Conservation (phyloP, 352 stramenopile genomes). For the Elongisporangium anandrum region DNA sequence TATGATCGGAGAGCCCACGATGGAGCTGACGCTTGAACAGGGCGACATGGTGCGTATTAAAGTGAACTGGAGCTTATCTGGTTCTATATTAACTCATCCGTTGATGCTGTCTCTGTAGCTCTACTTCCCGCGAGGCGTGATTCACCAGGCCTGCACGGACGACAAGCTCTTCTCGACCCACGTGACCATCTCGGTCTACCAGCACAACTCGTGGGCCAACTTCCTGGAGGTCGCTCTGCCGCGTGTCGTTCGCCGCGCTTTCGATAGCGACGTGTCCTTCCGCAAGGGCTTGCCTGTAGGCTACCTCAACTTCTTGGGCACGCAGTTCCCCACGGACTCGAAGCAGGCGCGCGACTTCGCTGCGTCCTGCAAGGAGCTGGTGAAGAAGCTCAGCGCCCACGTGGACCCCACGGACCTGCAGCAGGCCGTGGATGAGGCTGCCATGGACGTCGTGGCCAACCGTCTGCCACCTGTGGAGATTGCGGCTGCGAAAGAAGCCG, state of each 20-base stretch:
- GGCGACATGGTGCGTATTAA: constrained; percentile 51
- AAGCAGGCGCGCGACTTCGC: constrained; percentile 47
- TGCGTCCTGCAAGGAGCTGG: constrained; percentile 35
- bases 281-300: constrained; percentile 64
- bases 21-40: constrained; percentile 81
- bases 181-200: constrained; percentile 86
- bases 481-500: constrained; percentile 10
- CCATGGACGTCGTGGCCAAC: constrained; percentile 73
- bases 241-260: constrained; percentile 69
- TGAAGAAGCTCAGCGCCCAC: constrained; percentile 44
- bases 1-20: constrained; percentile 72
- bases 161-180: constrained; percentile 80
- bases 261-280: constrained; percentile 73
- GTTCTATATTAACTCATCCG: not conserved
- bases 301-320: constrained; percentile 72
- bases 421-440: constrained; percentile 65
- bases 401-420: constrained; percentile 55
- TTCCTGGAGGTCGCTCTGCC: constrained; percentile 81
- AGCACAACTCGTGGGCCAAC: constrained; percentile 86
- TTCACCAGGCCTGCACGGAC: constrained; percentile 79
- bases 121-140: constrained; percentile 79
- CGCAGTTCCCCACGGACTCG: constrained; percentile 42
- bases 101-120: constrained; percentile 21
- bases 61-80: not conserved
- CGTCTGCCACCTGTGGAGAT: constrained; percentile 44